Conservation (phyloP, 371 early-diverging fungal genomes). For the Rhizopus sp. region DNA sequence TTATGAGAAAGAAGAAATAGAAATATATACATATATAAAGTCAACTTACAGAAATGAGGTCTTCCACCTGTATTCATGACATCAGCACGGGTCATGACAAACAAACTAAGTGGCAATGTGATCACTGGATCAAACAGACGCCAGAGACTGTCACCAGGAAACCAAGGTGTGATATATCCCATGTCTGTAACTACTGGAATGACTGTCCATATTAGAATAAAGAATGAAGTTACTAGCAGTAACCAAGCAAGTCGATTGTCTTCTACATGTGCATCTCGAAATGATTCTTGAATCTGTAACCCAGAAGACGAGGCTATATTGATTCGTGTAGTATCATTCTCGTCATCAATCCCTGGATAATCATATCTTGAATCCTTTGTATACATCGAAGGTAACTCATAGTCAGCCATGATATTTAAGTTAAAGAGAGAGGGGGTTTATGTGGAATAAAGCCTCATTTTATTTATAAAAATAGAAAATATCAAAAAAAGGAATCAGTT, state of each 20-base stretch:
- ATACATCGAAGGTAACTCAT: conserved; percentile 40
- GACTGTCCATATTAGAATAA: conserved; percentile 40
- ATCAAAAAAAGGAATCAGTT: conserved; percentile 10
- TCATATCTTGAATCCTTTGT: conserved; percentile 9
- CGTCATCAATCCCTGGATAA: conserved; percentile 22
- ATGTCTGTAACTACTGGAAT: conserved; percentile 40
- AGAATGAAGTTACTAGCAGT: conserved; percentile 31
- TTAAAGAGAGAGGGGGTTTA: neutral
- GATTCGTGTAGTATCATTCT: conserved; percentile 10
- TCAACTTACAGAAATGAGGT: conserved; percentile 30
- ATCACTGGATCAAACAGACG: conserved; percentile 50
- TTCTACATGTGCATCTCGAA: conserved; percentile 18
- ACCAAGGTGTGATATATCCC: conserved; percentile 38
- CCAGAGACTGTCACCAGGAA: conserved; percentile 44
- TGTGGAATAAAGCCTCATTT: neutral
- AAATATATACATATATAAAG: neutral
- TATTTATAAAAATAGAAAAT: conserved; percentile 1
- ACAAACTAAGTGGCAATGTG: conserved; percentile 45
- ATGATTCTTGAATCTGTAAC: conserved; percentile 1
- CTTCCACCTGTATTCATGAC: conserved; percentile 26
- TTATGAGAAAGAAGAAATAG: neutral
- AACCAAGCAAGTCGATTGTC: conserved; percentile 39
- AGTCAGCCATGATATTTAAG: conserved; percentile 26
- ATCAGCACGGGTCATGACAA: conserved; percentile 41
- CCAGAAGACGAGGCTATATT: neutral